phyloP scores from a whole-genome alignment of 768 basidiomycete genomes.

The Boletus sensibilis region DNA sequence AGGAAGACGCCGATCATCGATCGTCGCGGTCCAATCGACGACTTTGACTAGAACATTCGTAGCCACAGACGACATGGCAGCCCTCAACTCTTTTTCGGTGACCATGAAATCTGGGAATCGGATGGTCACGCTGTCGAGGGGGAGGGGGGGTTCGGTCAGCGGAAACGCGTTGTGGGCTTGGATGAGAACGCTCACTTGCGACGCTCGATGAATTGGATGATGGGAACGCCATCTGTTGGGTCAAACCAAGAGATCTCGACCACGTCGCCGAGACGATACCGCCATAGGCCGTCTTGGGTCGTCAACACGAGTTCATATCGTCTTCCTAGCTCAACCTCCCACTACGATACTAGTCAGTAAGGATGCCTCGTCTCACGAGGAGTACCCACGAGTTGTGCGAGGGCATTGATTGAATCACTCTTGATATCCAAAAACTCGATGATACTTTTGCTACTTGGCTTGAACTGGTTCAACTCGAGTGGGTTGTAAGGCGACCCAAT shows the following conservation, averaged over 20 bases:
- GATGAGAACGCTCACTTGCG: conserved; percentile 8
- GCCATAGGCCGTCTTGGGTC: conserved; percentile 21
- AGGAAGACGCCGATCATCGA: conserved; percentile 6
- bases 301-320: conserved; percentile 23
- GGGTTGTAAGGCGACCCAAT: conserved; percentile 11
- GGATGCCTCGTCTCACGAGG: not conserved
- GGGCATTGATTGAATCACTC: not conserved
- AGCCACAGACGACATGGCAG: not conserved
- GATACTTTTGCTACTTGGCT: not conserved
- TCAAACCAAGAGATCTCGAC: conserved; percentile 22
- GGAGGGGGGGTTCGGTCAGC: not conserved
- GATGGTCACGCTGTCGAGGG: not conserved
- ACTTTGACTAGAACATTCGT: not conserved
- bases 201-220: conserved; percentile 17
- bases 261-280: conserved; percentile 22
- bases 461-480: conserved; percentile 10
- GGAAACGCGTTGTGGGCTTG: too few species aligned
- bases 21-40: conserved; percentile 16
- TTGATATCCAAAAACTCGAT: conserved; percentile 18
- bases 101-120: conserved; percentile 14
- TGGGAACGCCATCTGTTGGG: conserved; percentile 15
- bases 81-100: conserved; percentile 11
- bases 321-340: conserved; percentile 13
- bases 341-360: conserved; percentile 12
- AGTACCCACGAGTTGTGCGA: conserved; percentile 5